Evolutionary conservation across 495 filamentous ascomycete genomes (phyloP), one percentile per base, ranked within the genome.

Genomic region (Corynascus novoguineensis): DNA sequence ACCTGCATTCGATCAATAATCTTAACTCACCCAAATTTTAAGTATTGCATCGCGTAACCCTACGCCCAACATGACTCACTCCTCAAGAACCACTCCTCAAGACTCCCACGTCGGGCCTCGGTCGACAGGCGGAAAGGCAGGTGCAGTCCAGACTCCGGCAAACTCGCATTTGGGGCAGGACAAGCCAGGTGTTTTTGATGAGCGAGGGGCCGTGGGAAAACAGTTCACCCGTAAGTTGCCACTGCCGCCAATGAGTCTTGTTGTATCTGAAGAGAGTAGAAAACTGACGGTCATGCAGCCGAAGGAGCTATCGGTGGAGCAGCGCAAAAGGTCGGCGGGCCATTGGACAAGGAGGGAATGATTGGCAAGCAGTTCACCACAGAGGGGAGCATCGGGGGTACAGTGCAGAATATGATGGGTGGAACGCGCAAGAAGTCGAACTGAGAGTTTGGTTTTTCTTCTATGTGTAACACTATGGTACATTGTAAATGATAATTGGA

Each of bases 261-360:
- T n/a, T n/a, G 4, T 1, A 10, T 22, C 4, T 29, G 5, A 11
- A 14, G 44, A 3, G 5, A 14, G 17, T 4, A 29, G 15, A 37
- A 46, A 6, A 19, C 28, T 49, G 12, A 60, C 24, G 22, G 21
- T 3, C 21, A 40, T 28, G 60, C 62, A 75, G 72, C 60, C 12
- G 72, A 82, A 14, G 80, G 82, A 24, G 67, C 70, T 0, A 70
- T 84, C 32, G 78, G 81, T 15, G 72, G 77, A 29, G 71, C 71
- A 6, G 78, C 74, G 6, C 69, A 84, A 50, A 73, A 66, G 34
- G 55, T 84, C 8, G 80, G 81, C n/a, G 82, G 81, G 0, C 79
- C 79, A 0, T 68, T 83, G 42, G 74, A 60, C 34, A 75, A 74
- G 51, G 71, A 75, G 11, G 77, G 78, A 9, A 41, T 62, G 21